Evolutionary conservation across 2,329 filamentous ascomycete genomes (phyloP).

Genomic region (Nemania diffusa): DNA sequence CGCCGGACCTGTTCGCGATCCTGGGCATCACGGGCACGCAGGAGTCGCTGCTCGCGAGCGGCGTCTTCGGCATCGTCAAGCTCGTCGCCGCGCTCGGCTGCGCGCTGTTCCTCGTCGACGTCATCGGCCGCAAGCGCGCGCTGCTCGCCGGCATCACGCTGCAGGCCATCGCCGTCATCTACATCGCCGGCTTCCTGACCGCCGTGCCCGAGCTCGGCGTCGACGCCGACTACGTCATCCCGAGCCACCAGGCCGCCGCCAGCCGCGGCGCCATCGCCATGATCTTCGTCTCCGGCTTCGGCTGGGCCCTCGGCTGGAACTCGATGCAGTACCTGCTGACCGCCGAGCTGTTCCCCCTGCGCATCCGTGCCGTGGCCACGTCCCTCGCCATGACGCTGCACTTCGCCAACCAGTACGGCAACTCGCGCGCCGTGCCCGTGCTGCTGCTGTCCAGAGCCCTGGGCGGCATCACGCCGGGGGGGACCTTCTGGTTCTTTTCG

Average conservation of each 20-base stretch:
- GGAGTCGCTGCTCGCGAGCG: constrained; percentile 77
- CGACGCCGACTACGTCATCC: constrained; percentile 60
- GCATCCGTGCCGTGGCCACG: constrained; percentile 76
- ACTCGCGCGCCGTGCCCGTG: constrained; percentile 77
- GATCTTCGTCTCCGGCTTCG: constrained; percentile 76
- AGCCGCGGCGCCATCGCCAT: constrained; percentile 76
- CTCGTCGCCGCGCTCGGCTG: constrained; percentile 73
- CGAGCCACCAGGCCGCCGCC: constrained; percentile 60
- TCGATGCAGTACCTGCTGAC: constrained; percentile 82
- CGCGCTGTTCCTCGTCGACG: constrained; percentile 82
- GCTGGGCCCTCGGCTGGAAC: constrained; percentile 80
- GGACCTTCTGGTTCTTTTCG: constrained; percentile 82
- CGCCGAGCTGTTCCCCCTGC: constrained; percentile 79
- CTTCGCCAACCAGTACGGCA: constrained; percentile 83
- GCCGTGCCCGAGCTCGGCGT: constrained; percentile 68
- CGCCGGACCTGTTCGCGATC: constrained; percentile 76
- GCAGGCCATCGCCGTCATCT: constrained; percentile 70
- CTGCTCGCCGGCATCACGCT: constrained; percentile 69
- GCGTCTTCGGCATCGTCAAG: constrained; percentile 80
- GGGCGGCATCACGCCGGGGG: constrained; percentile 66
- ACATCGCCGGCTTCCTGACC: constrained; percentile 70
- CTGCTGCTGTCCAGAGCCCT: constrained; percentile 68
- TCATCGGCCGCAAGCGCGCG: constrained; percentile 78
- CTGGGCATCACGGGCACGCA: constrained; percentile 75
- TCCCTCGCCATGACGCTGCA: constrained; percentile 81